Evolutionary conservation across 176 grass and related monocot genomes (phyloP).

Genomic region (Carex kokanica): DNA sequence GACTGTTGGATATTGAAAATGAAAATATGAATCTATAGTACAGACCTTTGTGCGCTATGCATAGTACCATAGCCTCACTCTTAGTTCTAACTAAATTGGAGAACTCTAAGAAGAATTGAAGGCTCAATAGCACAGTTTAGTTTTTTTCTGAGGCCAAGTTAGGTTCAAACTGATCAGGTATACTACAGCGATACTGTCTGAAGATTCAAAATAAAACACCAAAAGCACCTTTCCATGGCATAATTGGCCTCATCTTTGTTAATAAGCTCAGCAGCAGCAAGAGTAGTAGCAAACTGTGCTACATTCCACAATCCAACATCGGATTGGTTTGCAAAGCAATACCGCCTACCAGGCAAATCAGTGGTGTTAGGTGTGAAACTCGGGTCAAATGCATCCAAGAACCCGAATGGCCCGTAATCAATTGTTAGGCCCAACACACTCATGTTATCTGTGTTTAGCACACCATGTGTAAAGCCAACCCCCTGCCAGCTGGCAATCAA

Average conservation of each 20-base stretch:
- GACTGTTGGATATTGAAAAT: no score
- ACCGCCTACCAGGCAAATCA: slow-evolving; percentile 77
- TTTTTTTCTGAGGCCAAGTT: background rate
- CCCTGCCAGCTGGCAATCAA: slow-evolving; percentile 93
- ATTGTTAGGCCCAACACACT: slow-evolving; percentile 92
- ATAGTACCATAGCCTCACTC: no score
- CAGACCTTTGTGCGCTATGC: no score
- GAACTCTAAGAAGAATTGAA: no score
- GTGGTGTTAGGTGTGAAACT: slow-evolving; percentile 92
- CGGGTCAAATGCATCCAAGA: slow-evolving; percentile 96
- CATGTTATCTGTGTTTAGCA: slow-evolving; percentile 99
- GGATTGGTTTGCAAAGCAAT: slow-evolving; percentile 97
- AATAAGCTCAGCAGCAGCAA: slow-evolving; percentile 70
- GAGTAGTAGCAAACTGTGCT: slow-evolving; percentile 72
- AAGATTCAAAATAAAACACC: slow-evolving; percentile 30
- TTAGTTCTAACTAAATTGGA: no score
- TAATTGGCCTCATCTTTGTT: slow-evolving; percentile 89
- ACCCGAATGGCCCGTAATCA: slow-evolving; percentile 95
- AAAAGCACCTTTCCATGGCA: slow-evolving; percentile 66
- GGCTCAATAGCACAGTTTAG: background rate
- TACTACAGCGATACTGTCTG: background rate
- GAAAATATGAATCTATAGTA: no score
- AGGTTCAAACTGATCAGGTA: background rate
- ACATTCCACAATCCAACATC: slow-evolving; percentile 97
- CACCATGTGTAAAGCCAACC: slow-evolving; percentile 97